Base-by-base conservation (phyloP, 2,329 filamentous ascomycete genomes). In the Verticillium nonalfalfae region DNA sequence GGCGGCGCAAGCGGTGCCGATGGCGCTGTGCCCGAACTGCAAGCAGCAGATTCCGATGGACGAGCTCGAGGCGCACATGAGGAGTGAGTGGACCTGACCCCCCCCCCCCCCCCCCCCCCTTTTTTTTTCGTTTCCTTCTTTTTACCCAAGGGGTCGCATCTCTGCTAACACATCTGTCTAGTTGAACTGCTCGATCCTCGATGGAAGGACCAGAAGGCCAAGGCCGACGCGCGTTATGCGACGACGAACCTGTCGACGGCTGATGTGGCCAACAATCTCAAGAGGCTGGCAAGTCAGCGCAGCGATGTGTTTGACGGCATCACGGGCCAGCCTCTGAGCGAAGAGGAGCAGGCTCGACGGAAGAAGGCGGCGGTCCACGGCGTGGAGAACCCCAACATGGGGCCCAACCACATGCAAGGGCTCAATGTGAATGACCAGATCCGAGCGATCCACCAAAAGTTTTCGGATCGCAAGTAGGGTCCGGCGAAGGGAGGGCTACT, bases 131-230 rank as follows among this genome's bases (percentile, higher is more conserved):
- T 21, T 21, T 21, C 18, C 18, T 57, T 56, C 39, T 14, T 13
- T 40, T 10, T 5, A 14, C 5, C 15, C 11, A 40, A 5, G 38
- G 38, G 10, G 11, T 14, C 38, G 38, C 2, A 61, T 21, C 21
- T 21, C 21, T 63, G 65, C 75, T 83, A 74, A 81, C 67, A n/a
- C 35, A 34, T 5, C 35, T 18, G 21, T 59, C 15, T 52, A 90
- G 90, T 98, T 72, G 94, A 98, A 76, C 83, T 97, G 56, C 84
- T 97, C 62, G 94, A 98, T 72, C 94, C 94, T 0, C 86, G 90
- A 62, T 98, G 94, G 93, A 96, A 96, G 73, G 93, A 97, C 72
- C 93, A 98, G 73, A 92, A 93, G 68, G 90, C 91, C 62, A 96
- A 96, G 73, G 87, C 91, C 15, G 92, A 97, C 56, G 87, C 90